These are phyloP conservation scores for Penicillium canariense DNA, from an alignment of 495 filamentous ascomycete species.

Conservation along the genomic window DNA sequence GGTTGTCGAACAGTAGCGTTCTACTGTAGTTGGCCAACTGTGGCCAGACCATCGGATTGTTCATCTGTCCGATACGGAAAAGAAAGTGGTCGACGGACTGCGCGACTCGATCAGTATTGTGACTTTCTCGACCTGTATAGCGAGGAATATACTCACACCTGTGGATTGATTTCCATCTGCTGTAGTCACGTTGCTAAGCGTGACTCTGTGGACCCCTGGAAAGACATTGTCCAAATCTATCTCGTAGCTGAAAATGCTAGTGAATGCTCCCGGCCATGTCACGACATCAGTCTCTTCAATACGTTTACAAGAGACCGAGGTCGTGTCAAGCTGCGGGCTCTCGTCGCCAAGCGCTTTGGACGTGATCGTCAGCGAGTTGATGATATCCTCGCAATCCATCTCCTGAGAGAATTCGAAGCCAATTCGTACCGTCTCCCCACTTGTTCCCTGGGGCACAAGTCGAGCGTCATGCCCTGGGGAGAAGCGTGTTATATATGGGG, in stretches of 20 bases:
- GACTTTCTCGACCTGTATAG: constrained; percentile 12
- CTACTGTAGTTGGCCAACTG: constrained; percentile 49
- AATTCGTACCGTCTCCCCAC: constrained; percentile 36
- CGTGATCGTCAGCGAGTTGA: constrained; percentile 39
- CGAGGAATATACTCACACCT: constrained; percentile 40
- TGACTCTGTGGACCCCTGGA: constrained; percentile 37
- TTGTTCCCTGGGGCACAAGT: constrained; percentile 37
- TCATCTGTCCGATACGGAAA: constrained; percentile 42
- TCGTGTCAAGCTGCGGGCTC: constrained; percentile 26
- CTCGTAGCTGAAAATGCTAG: constrained; percentile 43
- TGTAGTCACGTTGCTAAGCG: not conserved
- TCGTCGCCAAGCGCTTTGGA: constrained; percentile 39
- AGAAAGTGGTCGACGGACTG: constrained; percentile 44
- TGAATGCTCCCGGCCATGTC: constrained; percentile 5
- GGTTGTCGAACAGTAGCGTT: constrained; percentile 44
- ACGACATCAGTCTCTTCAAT: not conserved
- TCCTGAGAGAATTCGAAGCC: constrained; percentile 52
- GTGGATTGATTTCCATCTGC: constrained; percentile 31
- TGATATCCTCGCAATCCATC: constrained; percentile 57
- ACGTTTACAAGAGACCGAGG: constrained; percentile 22
- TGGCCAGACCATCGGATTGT: constrained; percentile 53
- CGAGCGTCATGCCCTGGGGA: constrained; percentile 55
- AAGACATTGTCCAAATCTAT: constrained; percentile 43
- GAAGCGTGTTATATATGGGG: constrained; percentile 58
- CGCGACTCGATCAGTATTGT: constrained; percentile 22